Base-by-base conservation (phyloP, 305 asterid species). In the Fraxinus latifolia region DNA sequence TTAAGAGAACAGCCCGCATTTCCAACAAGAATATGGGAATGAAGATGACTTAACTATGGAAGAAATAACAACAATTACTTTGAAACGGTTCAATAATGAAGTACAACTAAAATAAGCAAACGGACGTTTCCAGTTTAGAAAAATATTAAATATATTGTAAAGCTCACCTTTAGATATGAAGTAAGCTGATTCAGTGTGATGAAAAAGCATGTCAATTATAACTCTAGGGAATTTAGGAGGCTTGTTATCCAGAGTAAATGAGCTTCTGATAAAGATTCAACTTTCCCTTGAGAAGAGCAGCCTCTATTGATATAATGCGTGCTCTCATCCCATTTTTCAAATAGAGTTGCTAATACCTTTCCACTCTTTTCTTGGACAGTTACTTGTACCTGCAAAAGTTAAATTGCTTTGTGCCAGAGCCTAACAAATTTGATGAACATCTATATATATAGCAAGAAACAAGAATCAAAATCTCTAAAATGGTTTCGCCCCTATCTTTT, bases 261-360 rank as follows among this genome's bases (percentile, higher is more conserved):
- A 7, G 81, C 75, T 71, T 82, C 77, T 42, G 77, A 32, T 58
- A 42, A 12, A 31, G 84, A 75, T 36, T 77, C 29, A 7, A 73
- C 76, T 82, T 42, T 73, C 25, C 80, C 83, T 21, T 55, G 50
- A 23, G 65, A 79, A 5, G 32, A 15, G 76, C 77, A 77, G 44
- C 74, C 83, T 12, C 62, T 53, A 9, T 85, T 67, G 7, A 78
- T 58, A 70, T 82, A 85, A 79, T 33, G 68, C 37, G 82, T 73
- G 71, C 81, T 78, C 70, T 74, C 85, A 75, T 85, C 83, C 85
- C 85, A 85, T 75, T 85, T 85, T 60, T 83, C 87, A 50, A 74
- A 82, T 29, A 85, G 23, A 34, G 81, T 81, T 27, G 85, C 83
- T 7, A 36, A 58, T n/a, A 78, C 37, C 60, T 74, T 79, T 1